Conservation (phyloP, 345 rosid species). For the Salix exigua region DNA sequence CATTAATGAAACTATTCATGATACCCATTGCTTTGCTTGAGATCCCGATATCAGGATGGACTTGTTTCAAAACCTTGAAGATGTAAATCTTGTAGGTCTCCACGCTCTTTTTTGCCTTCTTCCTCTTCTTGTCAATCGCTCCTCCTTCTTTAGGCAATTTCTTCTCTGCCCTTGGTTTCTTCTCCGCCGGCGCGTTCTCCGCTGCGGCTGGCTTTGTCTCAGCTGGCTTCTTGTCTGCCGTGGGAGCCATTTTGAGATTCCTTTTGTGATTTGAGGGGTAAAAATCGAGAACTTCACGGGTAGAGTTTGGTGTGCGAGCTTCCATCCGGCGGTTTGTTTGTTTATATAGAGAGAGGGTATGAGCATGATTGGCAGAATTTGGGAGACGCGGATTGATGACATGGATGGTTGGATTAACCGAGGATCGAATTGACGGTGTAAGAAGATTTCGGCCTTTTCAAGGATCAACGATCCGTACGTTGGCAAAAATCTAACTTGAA, state of each 20-base stretch:
- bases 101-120: constrained; percentile 24
- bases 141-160: constrained; percentile 23
- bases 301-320: background rate
- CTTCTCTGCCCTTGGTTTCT: constrained; percentile 28
- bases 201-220: constrained; percentile 16
- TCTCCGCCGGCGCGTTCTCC: constrained; percentile 23
- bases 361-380: constrained; percentile 1
- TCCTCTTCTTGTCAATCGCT: constrained; percentile 21
- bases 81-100: constrained; percentile 27
- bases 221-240: constrained; percentile 28
- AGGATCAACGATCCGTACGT: background rate
- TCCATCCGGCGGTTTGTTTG: background rate
- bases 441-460: background rate
- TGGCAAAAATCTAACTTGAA: background rate
- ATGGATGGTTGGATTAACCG: background rate
- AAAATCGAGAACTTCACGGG: too few relatives aligned
- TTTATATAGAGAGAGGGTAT: background rate
- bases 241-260: constrained; percentile 19
- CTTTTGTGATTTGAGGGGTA: background rate
- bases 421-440: background rate
- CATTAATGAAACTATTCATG: constrained; percentile 27
- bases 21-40: constrained; percentile 30
- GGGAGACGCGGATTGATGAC: constrained; percentile 11
- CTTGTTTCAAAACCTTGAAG: constrained; percentile 25
- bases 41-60: constrained; percentile 26